Percentiles rank a stretch among this genome's conserved stretches.
Evolutionary conservation across 2,329 filamentous ascomycete species (phyloP).

Genomic region (Cercospora brassicicola): DNA sequence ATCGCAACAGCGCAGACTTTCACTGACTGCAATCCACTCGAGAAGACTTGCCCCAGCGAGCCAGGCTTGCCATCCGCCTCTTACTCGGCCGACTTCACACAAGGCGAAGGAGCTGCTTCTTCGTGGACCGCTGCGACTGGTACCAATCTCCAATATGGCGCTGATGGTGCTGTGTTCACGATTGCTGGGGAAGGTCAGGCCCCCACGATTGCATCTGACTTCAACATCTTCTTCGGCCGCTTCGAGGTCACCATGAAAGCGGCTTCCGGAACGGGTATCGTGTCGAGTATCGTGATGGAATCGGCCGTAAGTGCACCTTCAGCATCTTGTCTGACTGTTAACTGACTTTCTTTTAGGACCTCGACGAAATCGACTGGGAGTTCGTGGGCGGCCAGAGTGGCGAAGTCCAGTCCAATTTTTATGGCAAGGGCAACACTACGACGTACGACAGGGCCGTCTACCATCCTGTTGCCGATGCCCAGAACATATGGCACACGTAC

Average conservation of each 20-base stretch:
- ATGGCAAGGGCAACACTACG: conserved; percentile 69
- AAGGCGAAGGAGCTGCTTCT: conserved; percentile 61
- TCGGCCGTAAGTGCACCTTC: conserved; percentile 53
- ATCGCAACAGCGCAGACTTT: conserved; percentile 68
- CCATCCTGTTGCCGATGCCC: conserved; percentile 54
- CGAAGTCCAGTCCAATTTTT: conserved; percentile 71
- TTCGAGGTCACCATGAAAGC: conserved; percentile 77
- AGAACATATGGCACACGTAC: conserved; percentile 66
- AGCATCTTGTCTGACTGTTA: background rate
- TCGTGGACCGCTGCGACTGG: conserved; percentile 63
- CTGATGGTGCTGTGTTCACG: conserved; percentile 67
- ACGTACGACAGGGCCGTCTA: conserved; percentile 64
- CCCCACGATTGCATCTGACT: conserved; percentile 60
- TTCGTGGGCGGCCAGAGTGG: conserved; percentile 67
- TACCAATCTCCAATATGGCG: conserved; percentile 63
- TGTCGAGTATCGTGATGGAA: conserved; percentile 78
- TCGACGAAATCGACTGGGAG: conserved; percentile 88
- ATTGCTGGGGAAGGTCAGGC: conserved; percentile 70
- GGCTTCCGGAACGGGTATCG: conserved; percentile 69
- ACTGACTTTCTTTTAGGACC: conserved; percentile 45
- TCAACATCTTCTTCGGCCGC: conserved; percentile 83
- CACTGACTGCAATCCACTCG: conserved; percentile 75
- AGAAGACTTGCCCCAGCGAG: conserved; percentile 68
- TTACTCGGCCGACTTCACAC: conserved; percentile 52
- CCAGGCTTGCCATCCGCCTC: conserved; percentile 65